Conservation (phyloP, 129 eudicot genomes). For the Deinandra increscens region DNA sequence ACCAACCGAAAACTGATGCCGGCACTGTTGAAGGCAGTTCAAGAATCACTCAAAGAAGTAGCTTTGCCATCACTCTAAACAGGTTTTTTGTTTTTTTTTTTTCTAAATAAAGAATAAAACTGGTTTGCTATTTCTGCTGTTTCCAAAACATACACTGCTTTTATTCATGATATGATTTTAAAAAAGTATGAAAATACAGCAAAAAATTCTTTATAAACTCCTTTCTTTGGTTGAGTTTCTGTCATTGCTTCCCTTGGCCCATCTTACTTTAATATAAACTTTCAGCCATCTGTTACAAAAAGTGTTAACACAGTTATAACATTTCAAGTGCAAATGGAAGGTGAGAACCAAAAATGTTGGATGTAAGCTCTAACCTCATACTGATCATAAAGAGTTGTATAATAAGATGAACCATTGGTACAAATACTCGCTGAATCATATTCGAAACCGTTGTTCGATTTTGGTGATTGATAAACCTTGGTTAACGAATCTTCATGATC, state of each 20-base stretch:
- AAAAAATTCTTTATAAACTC: neutral
- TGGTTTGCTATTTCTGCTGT: too few species aligned
- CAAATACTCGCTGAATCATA: conserved; percentile 27
- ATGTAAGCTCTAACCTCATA: conserved; percentile 27
- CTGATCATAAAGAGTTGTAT: conserved; percentile 28
- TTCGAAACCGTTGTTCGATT: conserved; percentile 32
- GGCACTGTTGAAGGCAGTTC: conserved; percentile 75
- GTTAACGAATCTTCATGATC: conserved; percentile 38
- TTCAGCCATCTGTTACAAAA: conserved; percentile 24
- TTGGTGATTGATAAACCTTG: conserved; percentile 39
- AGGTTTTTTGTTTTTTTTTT: neutral
- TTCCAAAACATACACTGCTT: too few species aligned
- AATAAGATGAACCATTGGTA: conserved; percentile 29
- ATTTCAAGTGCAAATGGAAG: neutral
- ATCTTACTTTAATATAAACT: conserved; percentile 22
- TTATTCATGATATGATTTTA: too few species aligned
- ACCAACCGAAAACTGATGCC: conserved; percentile 86
- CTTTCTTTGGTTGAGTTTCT: neutral
- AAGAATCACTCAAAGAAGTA: conserved; percentile 64
- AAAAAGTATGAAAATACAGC: too few species aligned
- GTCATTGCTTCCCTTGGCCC: neutral
- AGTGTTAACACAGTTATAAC: neutral
- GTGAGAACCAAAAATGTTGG: conserved; percentile 2
- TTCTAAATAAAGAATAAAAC: too few species aligned
- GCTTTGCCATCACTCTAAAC: conserved; percentile 41